Conservation (phyloP, 345 rosid species). For the Kandelia obovata region DNA sequence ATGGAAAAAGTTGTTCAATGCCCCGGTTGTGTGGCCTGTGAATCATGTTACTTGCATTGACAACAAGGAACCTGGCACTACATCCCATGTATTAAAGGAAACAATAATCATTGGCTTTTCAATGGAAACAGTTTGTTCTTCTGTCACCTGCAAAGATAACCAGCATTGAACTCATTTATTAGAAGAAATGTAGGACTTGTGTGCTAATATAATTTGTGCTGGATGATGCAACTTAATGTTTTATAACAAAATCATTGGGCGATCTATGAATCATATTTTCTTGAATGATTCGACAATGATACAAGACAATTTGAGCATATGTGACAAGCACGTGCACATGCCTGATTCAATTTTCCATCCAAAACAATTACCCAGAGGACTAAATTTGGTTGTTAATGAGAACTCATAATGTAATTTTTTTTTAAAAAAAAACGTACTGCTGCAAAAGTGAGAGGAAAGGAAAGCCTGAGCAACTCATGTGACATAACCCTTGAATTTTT, state of each 20-base stretch:
- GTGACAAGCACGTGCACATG: too few species aligned
- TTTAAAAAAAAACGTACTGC: too few species aligned
- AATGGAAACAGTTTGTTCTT: slow-evolving; percentile 89
- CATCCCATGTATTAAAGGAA: slow-evolving; percentile 86
- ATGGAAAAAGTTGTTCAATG: too few species aligned
- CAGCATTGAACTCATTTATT: slow-evolving; percentile 2
- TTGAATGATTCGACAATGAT: not conserved
- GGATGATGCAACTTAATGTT: not conserved
- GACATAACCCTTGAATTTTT: too few species aligned
- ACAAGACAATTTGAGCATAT: too few species aligned
- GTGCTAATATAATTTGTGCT: not conserved
- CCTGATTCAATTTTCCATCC: too few species aligned
- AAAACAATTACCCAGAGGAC: not conserved
- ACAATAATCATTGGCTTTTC: slow-evolving; percentile 97
- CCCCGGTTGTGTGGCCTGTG: too few species aligned
- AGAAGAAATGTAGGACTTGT: not conserved
- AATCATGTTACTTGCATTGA: slow-evolving; percentile 50
- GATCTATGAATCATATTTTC: not conserved
- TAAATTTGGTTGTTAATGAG: not conserved
- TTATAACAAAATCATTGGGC: too few species aligned
- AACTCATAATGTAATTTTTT: not conserved
- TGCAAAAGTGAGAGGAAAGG: too few species aligned
- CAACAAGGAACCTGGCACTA: slow-evolving; percentile 80
- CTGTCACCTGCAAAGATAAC: slow-evolving; percentile 70
- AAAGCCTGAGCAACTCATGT: too few species aligned